Percentiles rank a stretch among this genome's conserved stretches.
Conservation (phyloP, 345 rosid genomes). For the Rhizophora mangle region DNA sequence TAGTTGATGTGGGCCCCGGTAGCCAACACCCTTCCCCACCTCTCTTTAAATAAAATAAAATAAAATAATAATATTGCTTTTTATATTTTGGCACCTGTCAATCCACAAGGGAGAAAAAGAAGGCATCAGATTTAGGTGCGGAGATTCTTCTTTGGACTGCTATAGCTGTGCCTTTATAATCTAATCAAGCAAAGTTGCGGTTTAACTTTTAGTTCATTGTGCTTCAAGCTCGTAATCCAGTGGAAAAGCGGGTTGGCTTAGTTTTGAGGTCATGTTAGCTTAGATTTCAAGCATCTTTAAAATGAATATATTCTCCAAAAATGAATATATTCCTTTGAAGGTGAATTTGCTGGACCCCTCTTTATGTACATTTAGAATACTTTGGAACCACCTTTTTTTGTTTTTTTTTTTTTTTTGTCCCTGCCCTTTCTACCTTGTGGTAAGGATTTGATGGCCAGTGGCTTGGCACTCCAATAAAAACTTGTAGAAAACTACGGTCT, state of each 20-base stretch:
- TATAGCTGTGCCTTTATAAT: conserved; percentile 23
- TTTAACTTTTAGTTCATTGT: conserved; percentile 55
- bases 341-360: conserved; percentile 36
- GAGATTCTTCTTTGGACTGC: conserved; percentile 34
- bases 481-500: too few relatives aligned
- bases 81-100: conserved; percentile 23
- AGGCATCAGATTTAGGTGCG: conserved; percentile 24
- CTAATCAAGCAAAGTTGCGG: conserved; percentile 47
- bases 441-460: too few relatives aligned
- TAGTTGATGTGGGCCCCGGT: too few relatives aligned
- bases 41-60: not conserved
- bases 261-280: conserved; percentile 65
- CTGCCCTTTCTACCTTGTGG: too few relatives aligned
- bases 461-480: too few relatives aligned
- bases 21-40: too few relatives aligned
- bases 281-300: conserved; percentile 80
- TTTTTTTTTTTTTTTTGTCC: not conserved
- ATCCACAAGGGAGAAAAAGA: conserved; percentile 12
- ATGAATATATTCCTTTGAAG: conserved; percentile 74
- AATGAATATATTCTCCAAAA: conserved; percentile 57
- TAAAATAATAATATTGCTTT: not conserved
- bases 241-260: conserved; percentile 50
- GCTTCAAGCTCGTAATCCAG: conserved; percentile 22
- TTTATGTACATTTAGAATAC: conserved; percentile 26
- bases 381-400: conserved; percentile 11